Evolutionary conservation across 208 protist species (phyloP), one percentile per base, ranked within the genome.

Genomic region (Trypanosoma vivax): DNA sequence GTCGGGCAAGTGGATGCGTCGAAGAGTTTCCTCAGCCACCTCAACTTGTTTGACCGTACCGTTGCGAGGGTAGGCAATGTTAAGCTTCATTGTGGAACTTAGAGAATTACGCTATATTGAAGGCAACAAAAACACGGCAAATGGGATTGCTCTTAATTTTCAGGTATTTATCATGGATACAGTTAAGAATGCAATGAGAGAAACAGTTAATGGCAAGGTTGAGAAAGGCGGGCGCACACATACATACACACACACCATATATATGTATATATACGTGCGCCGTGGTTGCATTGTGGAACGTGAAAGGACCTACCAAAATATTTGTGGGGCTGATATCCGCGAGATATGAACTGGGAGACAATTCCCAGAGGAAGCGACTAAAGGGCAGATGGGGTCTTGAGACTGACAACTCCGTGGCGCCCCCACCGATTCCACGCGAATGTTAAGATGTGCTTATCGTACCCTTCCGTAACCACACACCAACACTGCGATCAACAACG

Each of bases 11-110:
- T 78, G 60, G 23, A 90, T 78, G 50, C 86, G 86, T 57, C 81
- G 85, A 0, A 93, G 79, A 33, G 76, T 61, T 28, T 93, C 85
- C 40, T 93, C 85, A 55, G 66, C 77, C 60, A 90, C 68, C 40
- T 93, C 85, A 63, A 89, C 86, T 82, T 90, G 80, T 78, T 89
- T 89, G 43, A 91, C 81, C 23, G 83, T 91, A 29, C 82, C 87
- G 76, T 89, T 88, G 73, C 76, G 83, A 38, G 80, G 80, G 64
- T 85, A 89, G 27, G 86, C 86, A 54, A 94, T 81, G 75, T 94
- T 94, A 58, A 94, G 76, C 70, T 94, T 94, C 86, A 94, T 94
- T 7, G 51, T 49, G 18, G 49, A 38, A 51, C 30, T 52, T 42
- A 37, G 51, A 48, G 41, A 19, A 50, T 46, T 57, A 48, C 19